These are phyloP conservation scores for Chlorella sp. DNA, from an alignment of 139 green algal species.

Conservation along the genomic window DNA sequence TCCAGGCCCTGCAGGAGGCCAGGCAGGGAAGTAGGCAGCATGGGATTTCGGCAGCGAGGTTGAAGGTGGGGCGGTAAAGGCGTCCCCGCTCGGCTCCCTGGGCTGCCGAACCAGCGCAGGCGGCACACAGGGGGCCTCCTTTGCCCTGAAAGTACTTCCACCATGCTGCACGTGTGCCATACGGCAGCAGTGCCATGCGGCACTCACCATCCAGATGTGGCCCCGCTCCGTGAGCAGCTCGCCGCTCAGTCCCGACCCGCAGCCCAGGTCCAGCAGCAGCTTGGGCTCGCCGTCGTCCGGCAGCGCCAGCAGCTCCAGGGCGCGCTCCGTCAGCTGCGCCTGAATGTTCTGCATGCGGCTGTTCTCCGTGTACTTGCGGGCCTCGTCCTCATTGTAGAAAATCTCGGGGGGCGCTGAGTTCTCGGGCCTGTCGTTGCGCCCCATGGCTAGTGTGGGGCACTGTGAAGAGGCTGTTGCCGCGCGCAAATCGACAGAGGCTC, in stretches of 20 bases:
- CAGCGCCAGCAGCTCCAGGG: conserved; percentile 94
- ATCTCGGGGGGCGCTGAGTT: conserved; percentile 89
- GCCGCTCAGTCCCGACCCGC: conserved; percentile 92
- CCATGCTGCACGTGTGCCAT: no score
- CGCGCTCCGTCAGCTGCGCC: conserved; percentile 81
- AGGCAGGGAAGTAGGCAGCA: background rate
- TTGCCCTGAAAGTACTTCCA: background rate
- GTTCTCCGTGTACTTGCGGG: conserved; percentile 96
- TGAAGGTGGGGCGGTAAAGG: no score
- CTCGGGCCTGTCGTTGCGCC: conserved; percentile 84
- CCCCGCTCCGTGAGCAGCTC: conserved; percentile 69
- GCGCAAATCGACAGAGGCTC: background rate
- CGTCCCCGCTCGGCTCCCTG: no score
- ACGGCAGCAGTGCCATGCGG: background rate
- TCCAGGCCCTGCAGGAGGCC: conserved; percentile 74
- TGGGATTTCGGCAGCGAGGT: background rate
- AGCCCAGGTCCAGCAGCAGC: conserved; percentile 92
- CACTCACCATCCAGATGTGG: conserved; percentile 90
- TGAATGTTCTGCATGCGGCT: conserved; percentile 90
- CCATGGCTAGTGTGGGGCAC: background rate
- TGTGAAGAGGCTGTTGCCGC: background rate
- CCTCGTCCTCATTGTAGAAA: conserved; percentile 96
- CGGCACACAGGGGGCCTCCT: background rate
- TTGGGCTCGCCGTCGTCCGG: conserved; percentile 81
- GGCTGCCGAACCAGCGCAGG: background rate